Evolutionary conservation across 192 early-diverging fungal species (phyloP).

Genomic region (Coemansia sp.): DNA sequence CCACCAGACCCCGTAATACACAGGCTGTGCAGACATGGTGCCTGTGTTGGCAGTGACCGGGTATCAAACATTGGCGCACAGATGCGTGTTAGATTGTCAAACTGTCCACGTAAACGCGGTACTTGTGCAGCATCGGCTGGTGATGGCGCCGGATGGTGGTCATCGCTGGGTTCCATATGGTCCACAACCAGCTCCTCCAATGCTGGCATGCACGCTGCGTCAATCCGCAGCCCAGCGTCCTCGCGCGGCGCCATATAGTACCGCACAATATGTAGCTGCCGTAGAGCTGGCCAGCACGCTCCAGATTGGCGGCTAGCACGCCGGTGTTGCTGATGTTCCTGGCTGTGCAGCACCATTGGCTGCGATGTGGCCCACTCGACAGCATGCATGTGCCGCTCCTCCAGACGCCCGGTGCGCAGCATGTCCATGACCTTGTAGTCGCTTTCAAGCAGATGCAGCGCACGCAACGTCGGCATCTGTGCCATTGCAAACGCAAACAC

Average conservation of each 20-base stretch:
- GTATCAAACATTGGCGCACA: slow-evolving; percentile 25
- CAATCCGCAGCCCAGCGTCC: slow-evolving; percentile 13
- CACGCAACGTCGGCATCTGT: slow-evolving; percentile 15
- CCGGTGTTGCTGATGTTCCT: no score
- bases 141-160: slow-evolving; percentile 13
- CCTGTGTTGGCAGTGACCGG: slow-evolving; percentile 11
- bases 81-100: slow-evolving; percentile 12
- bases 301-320: not conserved
- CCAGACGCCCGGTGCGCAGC: no score
- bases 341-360: no score
- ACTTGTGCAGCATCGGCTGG: slow-evolving; percentile 14
- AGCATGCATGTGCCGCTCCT: no score
- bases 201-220: slow-evolving; percentile 16
- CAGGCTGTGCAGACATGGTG: no score
- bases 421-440: no score
- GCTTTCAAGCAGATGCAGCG: slow-evolving; percentile 26
- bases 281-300: slow-evolving; percentile 7
- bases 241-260: slow-evolving; percentile 27
- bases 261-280: slow-evolving; percentile 9
- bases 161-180: slow-evolving; percentile 26
- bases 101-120: slow-evolving; percentile 18
- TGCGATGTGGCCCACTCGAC: no score
- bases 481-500: slow-evolving; percentile 29
- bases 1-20: no score
- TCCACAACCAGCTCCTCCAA: slow-evolving; percentile 11